These are phyloP conservation scores for Suillus luteus DNA, from an alignment of 768 basidiomycete species.

Conservation along the genomic window DNA sequence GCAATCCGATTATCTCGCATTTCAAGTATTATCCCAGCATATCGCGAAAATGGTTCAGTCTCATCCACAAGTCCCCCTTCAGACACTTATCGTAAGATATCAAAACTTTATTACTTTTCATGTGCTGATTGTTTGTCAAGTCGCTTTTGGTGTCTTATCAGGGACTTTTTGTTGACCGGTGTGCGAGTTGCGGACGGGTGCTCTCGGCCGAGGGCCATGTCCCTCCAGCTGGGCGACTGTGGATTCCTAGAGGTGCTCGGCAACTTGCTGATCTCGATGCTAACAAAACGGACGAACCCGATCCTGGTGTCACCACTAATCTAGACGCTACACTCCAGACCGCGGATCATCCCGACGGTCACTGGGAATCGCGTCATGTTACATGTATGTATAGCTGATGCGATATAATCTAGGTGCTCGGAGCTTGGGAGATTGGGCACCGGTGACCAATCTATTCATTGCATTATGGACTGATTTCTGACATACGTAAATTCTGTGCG, in stretches of 20 bases:
- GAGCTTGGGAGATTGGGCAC: background rate
- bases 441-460: background rate
- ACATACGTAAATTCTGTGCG: background rate
- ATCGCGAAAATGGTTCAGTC: conserved; percentile 59
- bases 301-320: background rate
- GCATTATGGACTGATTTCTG: background rate
- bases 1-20: conserved; percentile 67
- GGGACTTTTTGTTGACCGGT: conserved; percentile 62
- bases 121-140: conserved; percentile 32
- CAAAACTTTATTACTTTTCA: background rate
- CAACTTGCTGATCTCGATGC: background rate
- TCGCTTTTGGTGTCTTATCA: conserved; percentile 56
- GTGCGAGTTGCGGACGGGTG: conserved; percentile 62
- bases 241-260: conserved; percentile 35
- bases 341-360: conserved; percentile 30
- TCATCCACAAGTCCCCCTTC: conserved; percentile 54
- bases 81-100: conserved; percentile 49
- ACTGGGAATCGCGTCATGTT: conserved; percentile 57
- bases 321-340: background rate
- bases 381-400: conserved; percentile 37
- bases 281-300: background rate
- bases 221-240: conserved; percentile 67
- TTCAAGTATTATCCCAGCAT: conserved; percentile 66
- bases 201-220: conserved; percentile 70
- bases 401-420: background rate